phyloP scores from a whole-genome alignment of 2,329 filamentous ascomycete species.

The Didymella exigua region DNA sequence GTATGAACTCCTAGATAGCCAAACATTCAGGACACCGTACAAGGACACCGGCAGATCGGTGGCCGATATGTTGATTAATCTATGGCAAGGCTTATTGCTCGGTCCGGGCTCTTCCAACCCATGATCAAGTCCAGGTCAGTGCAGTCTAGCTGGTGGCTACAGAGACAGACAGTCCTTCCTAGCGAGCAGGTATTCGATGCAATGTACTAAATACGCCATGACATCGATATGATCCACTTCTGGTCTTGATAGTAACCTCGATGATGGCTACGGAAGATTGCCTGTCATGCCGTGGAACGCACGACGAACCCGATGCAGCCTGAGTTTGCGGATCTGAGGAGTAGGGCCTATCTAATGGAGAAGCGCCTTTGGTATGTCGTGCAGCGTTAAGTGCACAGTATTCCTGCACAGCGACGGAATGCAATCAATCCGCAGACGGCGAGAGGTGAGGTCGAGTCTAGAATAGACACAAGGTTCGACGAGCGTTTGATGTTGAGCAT shows the following conservation, averaged over 20 bases:
- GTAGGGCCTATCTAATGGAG: not conserved
- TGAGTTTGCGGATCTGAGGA: not conserved
- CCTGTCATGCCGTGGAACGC: not conserved
- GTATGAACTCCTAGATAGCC: too few relatives aligned
- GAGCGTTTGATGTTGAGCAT: constrained; percentile 6
- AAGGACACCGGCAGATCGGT: too few relatives aligned
- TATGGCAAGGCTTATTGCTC: too few relatives aligned
- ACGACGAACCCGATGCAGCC: not conserved
- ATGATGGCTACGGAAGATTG: not conserved
- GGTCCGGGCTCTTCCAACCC: too few relatives aligned
- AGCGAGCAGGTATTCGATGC: too few relatives aligned
- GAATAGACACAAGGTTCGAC: constrained; percentile 1
- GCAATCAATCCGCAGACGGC: not conserved
- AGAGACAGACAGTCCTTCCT: too few relatives aligned
- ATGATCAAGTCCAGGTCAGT: too few relatives aligned
- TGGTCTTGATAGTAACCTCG: not conserved
- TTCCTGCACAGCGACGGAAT: too few relatives aligned
- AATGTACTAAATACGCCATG: not conserved
- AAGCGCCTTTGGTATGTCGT: not conserved
- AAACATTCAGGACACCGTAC: too few relatives aligned
- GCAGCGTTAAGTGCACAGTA: not conserved
- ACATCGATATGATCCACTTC: not conserved
- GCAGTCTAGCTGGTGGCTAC: too few relatives aligned
- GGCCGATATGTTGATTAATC: too few relatives aligned
- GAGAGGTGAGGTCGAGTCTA: constrained; percentile 5